Base-by-base conservation (phyloP, 768 basidiomycete species). In the Albatrellus ellisii region DNA sequence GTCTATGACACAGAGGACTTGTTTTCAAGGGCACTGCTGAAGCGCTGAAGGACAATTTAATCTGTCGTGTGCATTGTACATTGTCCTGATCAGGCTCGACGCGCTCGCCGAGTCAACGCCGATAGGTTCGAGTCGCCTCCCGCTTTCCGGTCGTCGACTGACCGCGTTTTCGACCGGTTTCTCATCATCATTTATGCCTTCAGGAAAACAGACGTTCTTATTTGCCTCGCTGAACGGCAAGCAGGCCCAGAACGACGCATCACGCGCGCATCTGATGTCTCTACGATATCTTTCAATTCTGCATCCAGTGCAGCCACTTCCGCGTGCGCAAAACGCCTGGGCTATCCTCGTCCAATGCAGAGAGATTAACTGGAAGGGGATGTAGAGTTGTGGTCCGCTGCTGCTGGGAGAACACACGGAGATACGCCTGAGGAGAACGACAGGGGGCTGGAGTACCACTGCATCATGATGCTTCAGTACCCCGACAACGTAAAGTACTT, bases 241-340 rank as follows among this genome's bases (percentile, higher is more conserved):
- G 48, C n/a, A 54, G 52, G 17, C 68, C 74, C 41, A 58, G 56
- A 9, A 75, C 74, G 2, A 61, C 77, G 28, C 69, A 85, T 24
- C 79, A 75, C 58, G 62, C 78, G 4, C 85, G 88, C 56, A 66
- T 89, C 35, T 72, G 78, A 29, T 75, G 82, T 17, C 63, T 90
- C 2, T 75, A 74, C 54, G 87, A 90, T 59, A 53, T 89, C 12
- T 59, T 90, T 20, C 74, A 87, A 34, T 59, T 88, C 29, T n/a
- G n/a, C n/a, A n/a, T n/a, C n/a, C n/a, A n/a, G 34, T 72, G 76
- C 14, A 66, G 68, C 33, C 81, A 90, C 58, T 73, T 42, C 53
- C 56, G 33, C 68, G 79, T 28, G 87, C 88, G 20, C 68, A 61
- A 42, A 67, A 70, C 45, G 79, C 79, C 6, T 90, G 86, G 82